Base-by-base conservation (phyloP, 1,139 yeast species). In the Eremothecium coryli region DNA sequence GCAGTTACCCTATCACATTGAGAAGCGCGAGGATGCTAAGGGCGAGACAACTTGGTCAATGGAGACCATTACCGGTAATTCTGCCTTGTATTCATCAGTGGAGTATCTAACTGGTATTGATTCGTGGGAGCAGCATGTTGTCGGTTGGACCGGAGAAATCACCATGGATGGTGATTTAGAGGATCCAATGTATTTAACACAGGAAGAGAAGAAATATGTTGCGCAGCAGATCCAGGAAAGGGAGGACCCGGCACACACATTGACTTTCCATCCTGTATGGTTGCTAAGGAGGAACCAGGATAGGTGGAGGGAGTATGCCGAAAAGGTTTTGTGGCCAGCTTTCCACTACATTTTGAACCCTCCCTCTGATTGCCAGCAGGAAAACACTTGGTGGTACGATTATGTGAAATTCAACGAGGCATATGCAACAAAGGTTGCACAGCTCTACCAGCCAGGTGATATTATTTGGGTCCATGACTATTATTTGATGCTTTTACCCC, bases 91-190 rank as follows among this genome's bases (percentile, higher is more conserved):
- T 52, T 76, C 94, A 5, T 76, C 93, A 4, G 72, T 82, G 43
- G 67, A 68, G 43, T 78, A 73, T 50, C 62, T 90, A 38, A 68
- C 68, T 35, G 71, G 76, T 33, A 74, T 73, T 29, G 71, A 86
- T 0, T 72, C 75, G 15, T 90, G 96, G 93, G 93, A 85, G 45
- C 78, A 88, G 31, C 82, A 85, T 44, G 62, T 85, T 39, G 77
- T 93, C 36, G 96, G 88, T 1, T 93, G 99, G 99, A 82, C 96
- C 0, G 98, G 98, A 18, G 97, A 86, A 58, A 65, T 86, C 42
- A 66, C 66, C 37, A 63, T 67, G 39, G 54, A 58, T 33, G 56
- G 49, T 35, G 33, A 28, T 32, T 21, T 23, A 11, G 41, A 70
- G 33, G 84, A 75, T 45, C 80, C 88, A 1, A 62, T 76, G 40